phyloP scores from a whole-genome alignment of 1,284 basidiomycete species.

The Ceratobasidium sp. region DNA sequence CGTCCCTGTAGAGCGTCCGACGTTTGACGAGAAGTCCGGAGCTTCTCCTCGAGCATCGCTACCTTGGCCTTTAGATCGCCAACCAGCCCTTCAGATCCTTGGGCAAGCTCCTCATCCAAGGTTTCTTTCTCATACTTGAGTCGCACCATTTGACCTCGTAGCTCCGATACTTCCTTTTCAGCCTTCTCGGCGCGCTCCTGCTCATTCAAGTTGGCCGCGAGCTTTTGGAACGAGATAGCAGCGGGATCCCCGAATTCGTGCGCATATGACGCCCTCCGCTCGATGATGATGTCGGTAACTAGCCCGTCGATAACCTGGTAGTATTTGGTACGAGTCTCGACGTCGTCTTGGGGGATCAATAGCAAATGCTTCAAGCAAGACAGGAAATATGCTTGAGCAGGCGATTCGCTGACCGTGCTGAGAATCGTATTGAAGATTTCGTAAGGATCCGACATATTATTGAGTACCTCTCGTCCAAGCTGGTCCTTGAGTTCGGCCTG shows the following conservation, averaged over 20 bases:
- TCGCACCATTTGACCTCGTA: slow-evolving; percentile 73
- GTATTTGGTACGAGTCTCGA: slow-evolving; percentile 85
- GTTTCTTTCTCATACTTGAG: slow-evolving; percentile 79
- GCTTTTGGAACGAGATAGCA: slow-evolving; percentile 89
- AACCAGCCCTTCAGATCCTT: slow-evolving; percentile 86
- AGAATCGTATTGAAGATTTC: slow-evolving; percentile 90
- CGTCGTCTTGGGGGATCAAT: slow-evolving; percentile 86
- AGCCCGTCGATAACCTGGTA: slow-evolving; percentile 95
- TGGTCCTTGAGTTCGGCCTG: slow-evolving; percentile 82
- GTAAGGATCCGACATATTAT: slow-evolving; percentile 83
- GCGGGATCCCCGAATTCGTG: slow-evolving; percentile 87
- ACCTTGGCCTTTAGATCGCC: slow-evolving; percentile 84
- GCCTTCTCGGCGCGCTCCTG: slow-evolving; percentile 85
- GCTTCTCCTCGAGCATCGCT: slow-evolving; percentile 81
- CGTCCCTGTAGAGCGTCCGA: slow-evolving; percentile 82
- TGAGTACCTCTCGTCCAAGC: slow-evolving; percentile 81
- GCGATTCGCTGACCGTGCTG: slow-evolving; percentile 79
- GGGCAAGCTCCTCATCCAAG: slow-evolving; percentile 84
- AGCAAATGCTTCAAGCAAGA: slow-evolving; percentile 94
- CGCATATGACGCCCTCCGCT: slow-evolving; percentile 80
- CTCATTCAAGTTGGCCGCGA: slow-evolving; percentile 93
- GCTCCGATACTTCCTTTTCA: slow-evolving; percentile 81
- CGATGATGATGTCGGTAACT: slow-evolving; percentile 92
- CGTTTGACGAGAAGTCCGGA: slow-evolving; percentile 83
- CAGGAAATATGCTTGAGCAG: slow-evolving; percentile 88